Base-by-base conservation (phyloP, 306 rosid genomes). In the Cucurbita argyrosperma region DNA sequence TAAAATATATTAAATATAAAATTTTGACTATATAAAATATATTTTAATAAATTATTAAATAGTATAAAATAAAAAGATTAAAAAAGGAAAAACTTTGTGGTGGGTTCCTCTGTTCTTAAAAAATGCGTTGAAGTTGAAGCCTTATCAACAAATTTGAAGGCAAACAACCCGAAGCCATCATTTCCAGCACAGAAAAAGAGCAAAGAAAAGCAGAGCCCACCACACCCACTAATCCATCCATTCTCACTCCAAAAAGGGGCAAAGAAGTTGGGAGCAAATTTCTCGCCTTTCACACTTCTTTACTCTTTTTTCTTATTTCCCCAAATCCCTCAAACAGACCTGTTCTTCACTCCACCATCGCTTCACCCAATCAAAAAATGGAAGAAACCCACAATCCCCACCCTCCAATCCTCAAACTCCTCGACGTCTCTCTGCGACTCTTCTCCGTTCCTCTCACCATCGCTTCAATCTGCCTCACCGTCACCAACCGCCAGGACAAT, bases 401-500 rank as follows among this genome's bases (percentile, higher is more conserved):
- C 53, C 57, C 66, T 57, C 80, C 82, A 23, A 18, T 73, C 77
- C 90, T 93, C 35, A 87, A 83, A 83, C 42, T 90, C 63, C 10
- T 90, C 52, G 90, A 89, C 69, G 82, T 79, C 14, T 87, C 88
- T 52, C 75, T 89, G 15, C 81, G 98, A 80, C 52, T 90, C 16
- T 79, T 76, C 79, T 88, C 77, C 19, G 80, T 93, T 83, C 90
- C 94, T 71, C 80, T 90, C 0, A 89, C 88, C 51, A 46, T 85
- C 21, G 96, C 90, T 79, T 80, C 96, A 56, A 74, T 90, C 43
- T 89, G 96, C 87, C 46, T 89, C 6, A 87, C 97, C n/a, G 79
- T 85, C 21, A 90, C 96, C 54, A 86, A 89, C 82, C 66, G 81
- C 53, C 84, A 93, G 75, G 86, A 93, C 64, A 86, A 82, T 38